These are phyloP conservation scores for Aspergillus jensenii DNA, from an alignment of 2,329 filamentous ascomycete species.

Conservation along the genomic window DNA sequence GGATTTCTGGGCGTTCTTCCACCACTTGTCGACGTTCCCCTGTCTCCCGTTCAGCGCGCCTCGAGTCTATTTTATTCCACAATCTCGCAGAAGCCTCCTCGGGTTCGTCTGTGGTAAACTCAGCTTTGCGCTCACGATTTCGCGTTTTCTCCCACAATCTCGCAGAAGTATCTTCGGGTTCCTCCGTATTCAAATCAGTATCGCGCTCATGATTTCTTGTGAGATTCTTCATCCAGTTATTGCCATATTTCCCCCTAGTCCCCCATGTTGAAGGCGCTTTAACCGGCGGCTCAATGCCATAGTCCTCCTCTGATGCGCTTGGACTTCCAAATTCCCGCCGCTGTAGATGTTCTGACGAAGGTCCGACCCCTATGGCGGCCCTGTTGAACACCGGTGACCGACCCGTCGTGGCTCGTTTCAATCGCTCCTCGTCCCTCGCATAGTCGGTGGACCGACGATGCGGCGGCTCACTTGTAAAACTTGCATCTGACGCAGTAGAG, in stretches of 20 bases:
- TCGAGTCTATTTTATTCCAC: slow-evolving; percentile 29
- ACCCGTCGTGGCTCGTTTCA: slow-evolving; percentile 39
- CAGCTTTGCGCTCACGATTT: slow-evolving; percentile 11
- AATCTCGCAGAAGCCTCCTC: slow-evolving; percentile 15
- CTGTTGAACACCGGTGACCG: slow-evolving; percentile 42
- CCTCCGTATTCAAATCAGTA: slow-evolving; percentile 20
- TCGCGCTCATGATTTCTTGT: slow-evolving; percentile 22
- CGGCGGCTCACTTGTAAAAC: slow-evolving; percentile 35
- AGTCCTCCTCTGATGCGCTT: slow-evolving; percentile 20
- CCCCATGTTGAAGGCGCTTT: slow-evolving; percentile 42
- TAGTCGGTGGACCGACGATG: slow-evolving; percentile 37
- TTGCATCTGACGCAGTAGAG: slow-evolving; percentile 29
- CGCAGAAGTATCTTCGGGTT: slow-evolving; percentile 13
- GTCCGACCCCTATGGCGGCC: slow-evolving; percentile 25
- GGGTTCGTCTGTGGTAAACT: slow-evolving; percentile 17
- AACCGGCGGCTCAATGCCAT: slow-evolving; percentile 28
- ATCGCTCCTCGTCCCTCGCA: slow-evolving; percentile 38
- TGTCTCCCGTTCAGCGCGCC: slow-evolving; percentile 23
- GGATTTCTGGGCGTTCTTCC: slow-evolving; percentile 22
- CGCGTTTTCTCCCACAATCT: too few species aligned
- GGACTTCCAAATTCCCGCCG: slow-evolving; percentile 32
- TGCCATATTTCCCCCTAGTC: slow-evolving; percentile 29
- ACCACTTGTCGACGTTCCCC: slow-evolving; percentile 21
- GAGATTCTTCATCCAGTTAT: slow-evolving; percentile 37
- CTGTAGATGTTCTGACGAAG: slow-evolving; percentile 40